Evolutionary conservation across 140 eudicot species (phyloP).

Genomic region (Bidens hawaiensis): DNA sequence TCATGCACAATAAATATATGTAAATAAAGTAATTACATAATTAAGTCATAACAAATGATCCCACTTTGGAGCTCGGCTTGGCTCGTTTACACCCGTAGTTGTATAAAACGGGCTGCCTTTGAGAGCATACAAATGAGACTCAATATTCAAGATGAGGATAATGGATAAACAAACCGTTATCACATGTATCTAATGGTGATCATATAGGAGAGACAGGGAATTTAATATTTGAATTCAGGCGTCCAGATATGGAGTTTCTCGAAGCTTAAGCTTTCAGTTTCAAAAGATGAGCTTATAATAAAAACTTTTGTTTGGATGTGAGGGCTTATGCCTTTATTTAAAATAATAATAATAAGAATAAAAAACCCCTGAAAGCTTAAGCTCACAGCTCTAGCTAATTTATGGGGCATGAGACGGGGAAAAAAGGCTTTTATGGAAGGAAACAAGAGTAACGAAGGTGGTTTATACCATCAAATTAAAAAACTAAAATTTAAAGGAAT

Average conservation of each 20-base stretch:
- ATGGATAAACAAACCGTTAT: not conserved
- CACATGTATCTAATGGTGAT: slow-evolving; percentile 5
- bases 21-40: not conserved
- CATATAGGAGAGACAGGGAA: not conserved
- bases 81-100: not conserved
- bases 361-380: no score
- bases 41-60: not conserved
- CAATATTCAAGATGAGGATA: not conserved
- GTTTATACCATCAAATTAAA: not conserved
- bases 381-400: not conserved
- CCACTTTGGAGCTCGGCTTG: not conserved
- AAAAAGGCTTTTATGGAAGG: not conserved
- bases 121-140: not conserved
- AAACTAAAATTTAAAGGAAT: not conserved
- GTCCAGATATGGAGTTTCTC: not conserved
- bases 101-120: not conserved
- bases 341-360: no score
- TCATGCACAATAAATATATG: no score
- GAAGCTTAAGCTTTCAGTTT: not conserved
- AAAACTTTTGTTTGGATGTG: not conserved
- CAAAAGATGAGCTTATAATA: not conserved
- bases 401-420: not conserved
- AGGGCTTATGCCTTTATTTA: no score
- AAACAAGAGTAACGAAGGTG: not conserved
- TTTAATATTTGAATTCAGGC: not conserved